Evolutionary conservation across 352 stramenopile species (phyloP), one percentile per base, ranked within the genome.

Genomic region (Pythium oligandrum): DNA sequence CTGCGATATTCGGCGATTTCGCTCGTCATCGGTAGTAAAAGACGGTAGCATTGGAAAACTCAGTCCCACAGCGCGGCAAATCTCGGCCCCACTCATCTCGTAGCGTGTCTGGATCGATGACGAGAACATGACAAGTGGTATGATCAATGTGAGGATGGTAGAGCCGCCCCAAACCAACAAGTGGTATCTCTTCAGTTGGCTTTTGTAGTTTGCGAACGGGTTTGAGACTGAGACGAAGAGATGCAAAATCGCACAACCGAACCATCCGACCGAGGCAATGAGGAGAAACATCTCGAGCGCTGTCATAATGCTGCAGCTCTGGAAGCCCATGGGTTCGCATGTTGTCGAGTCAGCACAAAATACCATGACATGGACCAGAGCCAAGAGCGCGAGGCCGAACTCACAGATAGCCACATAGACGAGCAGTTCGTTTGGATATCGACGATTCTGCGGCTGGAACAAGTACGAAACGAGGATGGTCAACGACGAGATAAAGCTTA

Each of bases 151-250:
- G 10, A 81, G 47, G n/a, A 74, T 17, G 4, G 79, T 51, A 7
- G 79, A 83, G 4, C 69, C 39, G 1, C 51, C 59, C 79, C 79
- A 90, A 4, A 88, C 75, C 0, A 73, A 48, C 12, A 70, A 11
- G 49, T 90, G 79, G 33, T 83, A 90, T 7, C 73, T 51, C 42
- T 74, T 62, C 12, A 88, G 46, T 48, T 88, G 77, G 8, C 60
- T 55, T 47, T 84, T 84, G 69, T 88, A 86, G 62, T 77, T 85
- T 4, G 76, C 74, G 48, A 90, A 90, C 30, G 79, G 79, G 48
- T 90, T 90, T 33, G 79, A 86, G 1, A 90, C 60, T 3, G 79
- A 86, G 17, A 88, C 79, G 43, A 86, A 90, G 4, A 90, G 51
- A 52, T 90, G 74, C 11, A 86, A 51, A 64, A 90, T 87, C 5